phyloP scores from a whole-genome alignment of 2,329 filamentous ascomycete species.

The Cladobotryum protrusum region DNA sequence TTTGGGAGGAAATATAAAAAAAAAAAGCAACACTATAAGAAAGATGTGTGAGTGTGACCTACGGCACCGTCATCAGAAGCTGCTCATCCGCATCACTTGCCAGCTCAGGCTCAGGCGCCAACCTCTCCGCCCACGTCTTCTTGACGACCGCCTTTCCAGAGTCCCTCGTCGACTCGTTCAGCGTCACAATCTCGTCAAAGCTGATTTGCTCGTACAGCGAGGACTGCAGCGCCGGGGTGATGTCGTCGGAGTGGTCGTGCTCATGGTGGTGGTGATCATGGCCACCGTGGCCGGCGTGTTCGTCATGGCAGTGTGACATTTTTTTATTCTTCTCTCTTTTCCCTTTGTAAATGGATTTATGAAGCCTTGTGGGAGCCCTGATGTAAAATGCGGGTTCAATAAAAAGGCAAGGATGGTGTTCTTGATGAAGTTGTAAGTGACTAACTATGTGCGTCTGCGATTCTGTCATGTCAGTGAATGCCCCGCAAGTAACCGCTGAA shows the following conservation, averaged over 20 bases:
- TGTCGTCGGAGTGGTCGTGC: conserved; percentile 88
- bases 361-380: background rate
- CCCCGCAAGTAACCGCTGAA: conserved; percentile 9
- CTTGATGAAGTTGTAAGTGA: conserved; percentile 14
- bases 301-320: conserved; percentile 47
- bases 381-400: background rate
- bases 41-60: conserved; percentile 38
- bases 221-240: conserved; percentile 83
- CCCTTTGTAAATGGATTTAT: background rate
- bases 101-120: conserved; percentile 66
- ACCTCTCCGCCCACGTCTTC: conserved; percentile 85
- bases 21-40: background rate
- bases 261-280: conserved; percentile 50
- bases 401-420: background rate
- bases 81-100: conserved; percentile 87
- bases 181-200: conserved; percentile 74
- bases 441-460: background rate
- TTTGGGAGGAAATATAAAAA: background rate
- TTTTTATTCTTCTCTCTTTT: background rate
- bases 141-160: conserved; percentile 70
- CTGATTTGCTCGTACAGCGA: conserved; percentile 89
- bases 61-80: conserved; percentile 88
- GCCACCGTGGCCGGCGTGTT: conserved; percentile 41
- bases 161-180: conserved; percentile 70
- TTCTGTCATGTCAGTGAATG: background rate